Percentiles rank a stretch among this genome's conserved stretches.
Conservation (phyloP, 306 rosid genomes). For the Carpinus fangiana region DNA sequence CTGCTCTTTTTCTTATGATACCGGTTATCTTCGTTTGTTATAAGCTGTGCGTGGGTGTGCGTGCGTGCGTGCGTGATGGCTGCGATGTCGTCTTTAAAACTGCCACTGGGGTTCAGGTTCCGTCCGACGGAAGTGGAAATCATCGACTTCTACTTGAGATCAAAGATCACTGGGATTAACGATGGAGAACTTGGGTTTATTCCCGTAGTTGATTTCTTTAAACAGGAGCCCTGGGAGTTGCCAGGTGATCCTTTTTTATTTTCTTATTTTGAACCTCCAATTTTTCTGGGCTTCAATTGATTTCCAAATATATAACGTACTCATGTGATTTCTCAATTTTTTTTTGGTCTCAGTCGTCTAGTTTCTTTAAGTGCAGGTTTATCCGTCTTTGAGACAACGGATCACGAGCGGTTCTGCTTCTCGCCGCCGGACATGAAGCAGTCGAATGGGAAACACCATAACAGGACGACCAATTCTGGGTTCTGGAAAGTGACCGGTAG, state of each 20-base stretch:
- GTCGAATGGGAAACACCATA: constrained; percentile 72
- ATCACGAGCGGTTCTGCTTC: constrained; percentile 94
- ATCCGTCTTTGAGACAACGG: constrained; percentile 65
- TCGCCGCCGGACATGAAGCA: constrained; percentile 60
- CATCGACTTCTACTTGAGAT: constrained; percentile 53
- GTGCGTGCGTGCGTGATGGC: constrained; percentile 19
- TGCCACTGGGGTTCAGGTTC: constrained; percentile 83
- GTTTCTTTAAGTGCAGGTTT: constrained; percentile 44
- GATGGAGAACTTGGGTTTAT: constrained; percentile 55
- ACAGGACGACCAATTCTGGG: constrained; percentile 76
- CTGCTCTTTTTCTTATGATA: neutral
- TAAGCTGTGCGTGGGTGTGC: neutral
- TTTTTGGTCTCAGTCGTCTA: neutral
- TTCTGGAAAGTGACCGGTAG: constrained; percentile 96
- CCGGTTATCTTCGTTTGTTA: neutral
- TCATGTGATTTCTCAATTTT: neutral
- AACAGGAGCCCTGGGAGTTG: constrained; percentile 92
- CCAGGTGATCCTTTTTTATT: constrained; percentile 52
- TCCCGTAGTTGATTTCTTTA: constrained; percentile 83
- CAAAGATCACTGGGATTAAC: constrained; percentile 68
- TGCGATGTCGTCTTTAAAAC: constrained; percentile 42
- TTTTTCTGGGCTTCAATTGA: neutral
- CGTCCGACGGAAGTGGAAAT: constrained; percentile 85
- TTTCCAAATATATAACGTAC: neutral
- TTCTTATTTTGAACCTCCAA: neutral